A percentile compares a stretch with the other conserved stretches of the same genome.
These are phyloP conservation scores for Lentinula sp. DNA, from an alignment of 768 basidiomycete genomes.

Conservation along the genomic window DNA sequence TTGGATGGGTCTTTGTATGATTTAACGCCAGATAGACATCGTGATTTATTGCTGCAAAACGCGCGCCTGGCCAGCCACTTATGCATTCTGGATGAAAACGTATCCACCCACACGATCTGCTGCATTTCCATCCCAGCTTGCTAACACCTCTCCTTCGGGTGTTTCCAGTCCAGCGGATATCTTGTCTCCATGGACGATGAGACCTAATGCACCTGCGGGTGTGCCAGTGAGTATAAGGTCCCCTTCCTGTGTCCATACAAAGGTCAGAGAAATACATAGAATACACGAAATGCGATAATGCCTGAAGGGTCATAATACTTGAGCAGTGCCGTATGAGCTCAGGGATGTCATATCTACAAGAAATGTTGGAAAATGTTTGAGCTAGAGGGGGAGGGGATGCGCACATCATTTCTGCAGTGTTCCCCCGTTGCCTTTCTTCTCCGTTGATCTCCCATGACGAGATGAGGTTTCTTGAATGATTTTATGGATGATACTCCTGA, in stretches of 20 bases:
- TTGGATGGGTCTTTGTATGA: not conserved
- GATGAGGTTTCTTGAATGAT: no score
- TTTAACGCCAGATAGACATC: not conserved
- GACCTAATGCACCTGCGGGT: not conserved
- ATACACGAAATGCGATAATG: not conserved
- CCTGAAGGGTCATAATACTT: conserved; percentile 1
- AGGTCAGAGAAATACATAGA: not conserved
- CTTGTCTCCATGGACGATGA: not conserved
- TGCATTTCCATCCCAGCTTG: not conserved
- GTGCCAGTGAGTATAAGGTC: not conserved
- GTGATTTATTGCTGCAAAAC: not conserved
- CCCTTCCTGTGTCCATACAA: not conserved
- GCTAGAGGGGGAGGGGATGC: not conserved
- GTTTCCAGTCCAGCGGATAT: not conserved
- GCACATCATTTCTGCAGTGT: not conserved
- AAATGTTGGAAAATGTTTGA: not conserved
- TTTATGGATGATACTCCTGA: not conserved
- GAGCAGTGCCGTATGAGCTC: not conserved
- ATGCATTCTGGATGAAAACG: not conserved
- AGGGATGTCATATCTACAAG: not conserved
- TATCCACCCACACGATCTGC: not conserved
- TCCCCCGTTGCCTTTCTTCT: not conserved
- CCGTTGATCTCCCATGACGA: not conserved
- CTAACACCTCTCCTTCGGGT: not conserved
- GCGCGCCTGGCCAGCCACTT: not conserved